Percentiles rank a stretch among this genome's conserved stretches.
Conservation (phyloP, 2,329 filamentous ascomycete species). For the Ascochyta fabae region DNA sequence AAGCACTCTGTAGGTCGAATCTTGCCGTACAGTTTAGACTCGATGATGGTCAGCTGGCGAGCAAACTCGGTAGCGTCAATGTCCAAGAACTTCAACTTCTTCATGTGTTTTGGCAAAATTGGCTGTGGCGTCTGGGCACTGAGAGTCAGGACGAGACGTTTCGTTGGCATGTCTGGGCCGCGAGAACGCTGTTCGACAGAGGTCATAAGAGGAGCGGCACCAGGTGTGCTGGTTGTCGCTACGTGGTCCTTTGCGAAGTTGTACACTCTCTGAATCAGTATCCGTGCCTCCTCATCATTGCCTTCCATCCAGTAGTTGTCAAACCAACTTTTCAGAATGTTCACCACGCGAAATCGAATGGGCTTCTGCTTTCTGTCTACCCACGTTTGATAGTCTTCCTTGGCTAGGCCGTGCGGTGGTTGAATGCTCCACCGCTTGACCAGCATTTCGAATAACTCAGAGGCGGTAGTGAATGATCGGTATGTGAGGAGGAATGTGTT, state of each 20-base stretch:
- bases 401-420: slow-evolving; percentile 79
- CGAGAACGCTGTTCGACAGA: slow-evolving; percentile 87
- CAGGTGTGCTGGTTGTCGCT: slow-evolving; percentile 90
- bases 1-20: slow-evolving; percentile 95
- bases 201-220: slow-evolving; percentile 81
- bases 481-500: slow-evolving; percentile 98
- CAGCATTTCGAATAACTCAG: slow-evolving; percentile 89
- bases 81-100: slow-evolving; percentile 97
- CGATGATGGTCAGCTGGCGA: slow-evolving; percentile 95
- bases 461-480: slow-evolving; percentile 87
- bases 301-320: slow-evolving; percentile 99
- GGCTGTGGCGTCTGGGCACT: slow-evolving; percentile 82
- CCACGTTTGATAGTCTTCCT: slow-evolving; percentile 83
- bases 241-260: slow-evolving; percentile 91
- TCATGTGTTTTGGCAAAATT: slow-evolving; percentile 98
- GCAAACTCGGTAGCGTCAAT: slow-evolving; percentile 97
- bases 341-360: slow-evolving; percentile 94
- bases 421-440: slow-evolving; percentile 93
- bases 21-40: slow-evolving; percentile 92
- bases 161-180: slow-evolving; percentile 85
- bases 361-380: slow-evolving; percentile 93
- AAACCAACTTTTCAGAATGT: slow-evolving; percentile 98
- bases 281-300: slow-evolving; percentile 79
- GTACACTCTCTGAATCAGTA: slow-evolving; percentile 86
- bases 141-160: slow-evolving; percentile 85